Percentiles rank a stretch among this genome's conserved stretches.
phyloP scores from a whole-genome alignment of 345 rosid species.

The Heritiera fomes region DNA sequence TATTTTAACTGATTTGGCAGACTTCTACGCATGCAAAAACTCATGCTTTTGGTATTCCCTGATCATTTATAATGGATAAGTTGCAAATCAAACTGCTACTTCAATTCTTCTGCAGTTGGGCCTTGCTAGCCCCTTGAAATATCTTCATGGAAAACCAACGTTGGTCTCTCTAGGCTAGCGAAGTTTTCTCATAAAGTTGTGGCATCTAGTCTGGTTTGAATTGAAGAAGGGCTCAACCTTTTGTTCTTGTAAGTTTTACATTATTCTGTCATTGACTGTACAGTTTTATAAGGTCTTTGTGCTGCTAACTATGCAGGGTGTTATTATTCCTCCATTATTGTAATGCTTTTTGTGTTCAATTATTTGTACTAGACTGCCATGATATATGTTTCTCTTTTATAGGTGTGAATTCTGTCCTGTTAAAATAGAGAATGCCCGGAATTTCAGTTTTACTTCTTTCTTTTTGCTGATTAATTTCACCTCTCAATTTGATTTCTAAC shows the following conservation, averaged over 20 bases:
- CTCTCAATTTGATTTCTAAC: not conserved
- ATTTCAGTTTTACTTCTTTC: not conserved
- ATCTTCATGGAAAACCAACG: conserved; percentile 15
- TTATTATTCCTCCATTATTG: conserved; percentile 34
- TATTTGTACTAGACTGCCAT: conserved; percentile 10
- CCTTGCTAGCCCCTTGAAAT: conserved; percentile 21
- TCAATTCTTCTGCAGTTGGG: conserved; percentile 25
- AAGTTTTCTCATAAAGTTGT: conserved; percentile 5
- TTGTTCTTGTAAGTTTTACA: conserved; percentile 32
- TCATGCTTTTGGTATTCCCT: conserved; percentile 50
- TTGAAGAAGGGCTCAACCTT: conserved; percentile 11
- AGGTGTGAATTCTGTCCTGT: not conserved
- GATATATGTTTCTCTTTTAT: not conserved
- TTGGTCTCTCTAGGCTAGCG: conserved; percentile 16
- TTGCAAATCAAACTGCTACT: conserved; percentile 4
- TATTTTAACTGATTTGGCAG: conserved; percentile 28
- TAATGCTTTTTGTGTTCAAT: conserved; percentile 23
- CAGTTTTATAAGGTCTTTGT: not conserved
- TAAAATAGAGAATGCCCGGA: not conserved
- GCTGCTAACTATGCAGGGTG: conserved; percentile 5
- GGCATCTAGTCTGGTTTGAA: conserved; percentile 13
- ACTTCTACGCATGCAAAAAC: conserved; percentile 28
- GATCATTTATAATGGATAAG: conserved; percentile 21
- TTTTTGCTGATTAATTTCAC: not conserved
- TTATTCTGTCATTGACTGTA: conserved; percentile 12